Evolutionary conservation across 345 rosid species (phyloP).

Genomic region (Hypericum perforatum): DNA sequence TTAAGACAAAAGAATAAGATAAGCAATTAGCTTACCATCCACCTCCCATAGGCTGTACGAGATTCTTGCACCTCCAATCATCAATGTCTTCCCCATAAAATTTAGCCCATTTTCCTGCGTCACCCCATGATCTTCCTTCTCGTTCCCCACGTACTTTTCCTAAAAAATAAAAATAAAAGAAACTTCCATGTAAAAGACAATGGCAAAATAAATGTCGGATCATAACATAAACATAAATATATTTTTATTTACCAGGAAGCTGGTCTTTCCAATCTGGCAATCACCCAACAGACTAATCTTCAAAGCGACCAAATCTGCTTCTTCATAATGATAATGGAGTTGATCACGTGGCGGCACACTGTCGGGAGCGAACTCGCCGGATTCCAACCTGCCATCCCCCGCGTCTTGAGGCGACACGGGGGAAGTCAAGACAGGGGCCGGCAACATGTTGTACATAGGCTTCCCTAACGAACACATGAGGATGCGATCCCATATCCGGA

Average conservation of each 20-base stretch:
- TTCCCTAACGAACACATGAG: conserved; percentile 39
- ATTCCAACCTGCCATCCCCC: too few relatives aligned
- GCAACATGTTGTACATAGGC: conserved; percentile 40
- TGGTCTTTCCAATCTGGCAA: conserved; percentile 61
- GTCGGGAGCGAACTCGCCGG: neutral
- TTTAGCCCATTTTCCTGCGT: conserved; percentile 35
- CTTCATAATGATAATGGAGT: conserved; percentile 17
- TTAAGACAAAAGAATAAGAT: too few relatives aligned
- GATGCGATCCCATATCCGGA: conserved; percentile 35
- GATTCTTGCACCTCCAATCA: conserved; percentile 62
- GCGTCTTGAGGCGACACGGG: conserved; percentile 12
- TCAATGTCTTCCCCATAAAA: conserved; percentile 58
- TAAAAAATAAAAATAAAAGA: conserved; percentile 13
- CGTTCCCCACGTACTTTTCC: conserved; percentile 75
- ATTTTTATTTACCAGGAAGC: conserved; percentile 48
- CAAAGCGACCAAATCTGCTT: conserved; percentile 67
- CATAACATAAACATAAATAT: neutral
- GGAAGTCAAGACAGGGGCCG: conserved; percentile 18
- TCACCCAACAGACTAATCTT: conserved; percentile 86
- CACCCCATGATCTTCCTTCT: conserved; percentile 25
- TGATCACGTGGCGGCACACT: neutral
- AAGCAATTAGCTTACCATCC: conserved; percentile 30
- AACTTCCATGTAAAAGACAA: too few relatives aligned
- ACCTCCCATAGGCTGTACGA: conserved; percentile 82
- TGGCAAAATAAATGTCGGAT: neutral